Conservation (phyloP, 305 asterid species). For the Fraxinus angustifolia region DNA sequence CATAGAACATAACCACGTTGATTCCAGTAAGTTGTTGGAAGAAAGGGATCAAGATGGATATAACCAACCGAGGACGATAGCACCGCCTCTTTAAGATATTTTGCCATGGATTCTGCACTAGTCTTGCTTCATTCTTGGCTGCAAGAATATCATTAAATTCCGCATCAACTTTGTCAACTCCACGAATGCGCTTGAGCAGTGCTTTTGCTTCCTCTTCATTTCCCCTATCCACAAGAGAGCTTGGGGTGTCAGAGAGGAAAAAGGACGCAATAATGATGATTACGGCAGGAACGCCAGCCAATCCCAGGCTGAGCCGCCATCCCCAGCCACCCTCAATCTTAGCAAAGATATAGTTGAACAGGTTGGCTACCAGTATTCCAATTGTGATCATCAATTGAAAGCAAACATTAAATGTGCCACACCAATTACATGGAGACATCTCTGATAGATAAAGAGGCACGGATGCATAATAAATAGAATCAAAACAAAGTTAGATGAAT, state of each 20-base stretch:
- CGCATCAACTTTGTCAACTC: neutral
- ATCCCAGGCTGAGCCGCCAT: neutral
- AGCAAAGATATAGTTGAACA: neutral
- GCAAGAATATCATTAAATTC: too few relatives aligned
- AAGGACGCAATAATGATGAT: neutral
- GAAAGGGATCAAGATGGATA: constrained; percentile 9
- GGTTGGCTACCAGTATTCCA: neutral
- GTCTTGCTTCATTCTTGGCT: too few relatives aligned
- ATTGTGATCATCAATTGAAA: neutral
- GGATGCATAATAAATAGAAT: neutral
- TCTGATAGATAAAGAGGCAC: neutral
- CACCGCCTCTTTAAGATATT: too few relatives aligned
- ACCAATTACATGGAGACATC: neutral
- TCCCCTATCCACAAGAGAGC: neutral
- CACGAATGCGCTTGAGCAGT: neutral
- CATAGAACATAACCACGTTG: constrained; percentile 31
- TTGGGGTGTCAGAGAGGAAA: neutral
- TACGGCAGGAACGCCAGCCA: neutral
- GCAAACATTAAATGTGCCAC: neutral
- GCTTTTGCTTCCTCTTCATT: neutral
- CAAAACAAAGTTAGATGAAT: neutral
- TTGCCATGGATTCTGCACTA: too few relatives aligned
- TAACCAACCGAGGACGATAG: too few relatives aligned
- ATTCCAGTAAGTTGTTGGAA: constrained; percentile 32
- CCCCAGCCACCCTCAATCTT: neutral